Evolutionary conservation across 495 filamentous ascomycete species (phyloP).

Genomic region (Aspergillus ellipticus): DNA sequence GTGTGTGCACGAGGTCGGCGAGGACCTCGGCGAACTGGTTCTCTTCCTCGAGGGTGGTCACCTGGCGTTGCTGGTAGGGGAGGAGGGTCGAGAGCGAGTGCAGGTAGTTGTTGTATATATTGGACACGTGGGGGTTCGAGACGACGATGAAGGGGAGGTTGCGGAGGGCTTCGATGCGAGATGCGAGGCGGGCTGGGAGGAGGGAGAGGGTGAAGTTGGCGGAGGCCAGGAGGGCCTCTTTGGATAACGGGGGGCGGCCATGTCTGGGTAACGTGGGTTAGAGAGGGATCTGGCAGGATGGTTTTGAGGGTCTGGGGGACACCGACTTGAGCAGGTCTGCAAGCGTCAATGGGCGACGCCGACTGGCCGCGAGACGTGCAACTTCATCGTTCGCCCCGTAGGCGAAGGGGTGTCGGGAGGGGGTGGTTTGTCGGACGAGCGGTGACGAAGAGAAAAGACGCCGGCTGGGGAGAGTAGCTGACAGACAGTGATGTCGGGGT

Average conservation of each 20-base stretch:
- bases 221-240: constrained; percentile 73
- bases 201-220: constrained; percentile 94
- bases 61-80: constrained; percentile 72
- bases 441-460: constrained; percentile 10
- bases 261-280: constrained; percentile 57
- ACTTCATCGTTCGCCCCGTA: constrained; percentile 67
- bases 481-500: constrained; percentile 2
- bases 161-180: constrained; percentile 84
- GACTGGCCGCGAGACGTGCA: constrained; percentile 68
- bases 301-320: not conserved
- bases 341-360: constrained; percentile 76
- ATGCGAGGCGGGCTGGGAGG: constrained; percentile 88
- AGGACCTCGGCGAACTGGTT: constrained; percentile 86
- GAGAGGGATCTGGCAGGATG: not conserved
- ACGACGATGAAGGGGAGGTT: constrained; percentile 98
- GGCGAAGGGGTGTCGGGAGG: constrained; percentile 22
- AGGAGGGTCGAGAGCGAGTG: constrained; percentile 87
- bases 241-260: constrained; percentile 83
- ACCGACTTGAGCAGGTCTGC: constrained; percentile 81
- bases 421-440: constrained; percentile 15
- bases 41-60: constrained; percentile 82
- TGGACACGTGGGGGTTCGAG: constrained; percentile 85
- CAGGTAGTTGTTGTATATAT: constrained; percentile 92
- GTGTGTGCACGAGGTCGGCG: constrained; percentile 88
- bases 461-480: not conserved